Evolutionary conservation across 202 grass and related monocot genomes (phyloP).

Genomic region (Carex arenaria): DNA sequence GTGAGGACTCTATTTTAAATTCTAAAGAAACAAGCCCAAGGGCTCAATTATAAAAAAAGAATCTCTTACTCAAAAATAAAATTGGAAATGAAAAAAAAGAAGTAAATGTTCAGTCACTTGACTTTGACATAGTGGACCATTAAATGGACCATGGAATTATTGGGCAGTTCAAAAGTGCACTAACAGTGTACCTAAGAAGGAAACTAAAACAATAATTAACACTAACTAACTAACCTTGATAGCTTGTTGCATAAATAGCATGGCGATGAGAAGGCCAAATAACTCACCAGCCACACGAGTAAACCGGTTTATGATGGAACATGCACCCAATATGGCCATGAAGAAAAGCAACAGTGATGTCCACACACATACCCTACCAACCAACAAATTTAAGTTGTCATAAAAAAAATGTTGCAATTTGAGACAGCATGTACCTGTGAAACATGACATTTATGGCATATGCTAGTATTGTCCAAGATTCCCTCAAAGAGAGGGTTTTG

Average conservation of each 20-base stretch:
- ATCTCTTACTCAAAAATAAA: not conserved
- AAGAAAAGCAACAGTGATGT: slow-evolving; percentile 80
- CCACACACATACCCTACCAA: slow-evolving; percentile 91
- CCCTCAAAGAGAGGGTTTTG: not conserved
- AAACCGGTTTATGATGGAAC: slow-evolving; percentile 93
- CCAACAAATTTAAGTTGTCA: slow-evolving; percentile 3
- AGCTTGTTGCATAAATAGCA: slow-evolving; percentile 99
- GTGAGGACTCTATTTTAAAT: not conserved
- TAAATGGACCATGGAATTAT: not conserved
- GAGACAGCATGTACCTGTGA: not conserved
- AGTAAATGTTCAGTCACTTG: not conserved
- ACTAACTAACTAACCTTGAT: slow-evolving; percentile 59
- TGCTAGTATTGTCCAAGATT: not conserved
- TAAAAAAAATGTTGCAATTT: not conserved
- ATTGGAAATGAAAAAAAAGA: too few species aligned
- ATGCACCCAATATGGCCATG: slow-evolving; percentile 72
- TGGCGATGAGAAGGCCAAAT: slow-evolving; percentile 95
- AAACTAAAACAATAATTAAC: slow-evolving; percentile 2
- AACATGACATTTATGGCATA: slow-evolving; percentile 8
- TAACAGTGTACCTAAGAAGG: not conserved
- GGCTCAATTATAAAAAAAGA: not conserved
- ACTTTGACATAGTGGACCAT: not conserved
- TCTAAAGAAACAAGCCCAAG: not conserved
- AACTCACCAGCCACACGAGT: slow-evolving; percentile 93
- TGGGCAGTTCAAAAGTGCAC: not conserved